Evolutionary conservation across 208 protist species (phyloP).

Genomic region (Crithidia expoeki): DNA sequence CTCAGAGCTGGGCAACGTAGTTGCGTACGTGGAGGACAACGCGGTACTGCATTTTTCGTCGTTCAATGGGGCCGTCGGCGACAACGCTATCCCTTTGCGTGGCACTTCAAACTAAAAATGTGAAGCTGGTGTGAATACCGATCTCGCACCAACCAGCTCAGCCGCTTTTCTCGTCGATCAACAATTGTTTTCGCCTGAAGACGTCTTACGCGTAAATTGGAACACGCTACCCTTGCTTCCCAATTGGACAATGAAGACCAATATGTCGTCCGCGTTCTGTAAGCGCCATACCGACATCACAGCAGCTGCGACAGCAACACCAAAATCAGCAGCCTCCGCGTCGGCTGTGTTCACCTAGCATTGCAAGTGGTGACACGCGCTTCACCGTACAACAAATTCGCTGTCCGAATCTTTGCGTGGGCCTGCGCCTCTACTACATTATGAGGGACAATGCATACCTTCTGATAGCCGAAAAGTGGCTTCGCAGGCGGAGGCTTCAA

Average conservation of each 20-base stretch:
- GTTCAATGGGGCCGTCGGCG: background rate
- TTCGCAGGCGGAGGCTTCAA: background rate
- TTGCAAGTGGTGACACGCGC: background rate
- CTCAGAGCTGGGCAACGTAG: too few species aligned
- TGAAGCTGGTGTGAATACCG: background rate
- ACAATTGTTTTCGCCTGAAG: background rate
- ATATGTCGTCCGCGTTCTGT: background rate
- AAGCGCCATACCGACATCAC: background rate
- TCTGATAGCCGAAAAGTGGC: background rate
- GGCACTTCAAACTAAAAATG: background rate
- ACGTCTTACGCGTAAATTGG: background rate
- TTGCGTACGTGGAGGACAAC: slow-evolving; percentile 35
- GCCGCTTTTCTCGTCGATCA: background rate
- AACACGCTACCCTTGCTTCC: slow-evolving; percentile 1
- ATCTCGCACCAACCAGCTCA: background rate
- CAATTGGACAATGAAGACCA: background rate
- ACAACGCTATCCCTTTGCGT: background rate
- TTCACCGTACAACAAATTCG: background rate
- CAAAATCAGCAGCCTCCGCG: background rate
- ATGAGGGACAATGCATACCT: background rate
- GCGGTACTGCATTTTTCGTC: slow-evolving; percentile 4
- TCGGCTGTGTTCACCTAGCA: too few species aligned
- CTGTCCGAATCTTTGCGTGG: background rate
- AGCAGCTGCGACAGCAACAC: background rate
- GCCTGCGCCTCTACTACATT: background rate